phyloP scores from a whole-genome alignment of 345 rosid genomes.

The Iberis pinnata region DNA sequence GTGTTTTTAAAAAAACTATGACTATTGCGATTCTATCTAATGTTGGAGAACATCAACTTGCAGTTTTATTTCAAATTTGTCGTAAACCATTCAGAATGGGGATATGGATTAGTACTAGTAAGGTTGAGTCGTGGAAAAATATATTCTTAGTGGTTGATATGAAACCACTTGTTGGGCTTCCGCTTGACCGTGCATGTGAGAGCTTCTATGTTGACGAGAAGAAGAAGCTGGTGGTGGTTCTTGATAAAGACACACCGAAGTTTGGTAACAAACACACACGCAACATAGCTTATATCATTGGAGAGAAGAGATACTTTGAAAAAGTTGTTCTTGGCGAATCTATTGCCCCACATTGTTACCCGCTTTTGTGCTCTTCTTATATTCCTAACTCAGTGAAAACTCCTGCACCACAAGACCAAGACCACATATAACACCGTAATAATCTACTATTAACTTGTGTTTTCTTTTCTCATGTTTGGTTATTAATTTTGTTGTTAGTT shows the following conservation, averaged over 20 bases:
- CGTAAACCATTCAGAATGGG: background rate
- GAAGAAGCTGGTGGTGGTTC: background rate
- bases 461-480: too few relatives aligned
- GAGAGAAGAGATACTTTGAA: background rate
- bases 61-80: background rate
- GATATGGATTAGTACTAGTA: background rate
- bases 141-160: background rate
- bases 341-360: too few relatives aligned
- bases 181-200: too few relatives aligned
- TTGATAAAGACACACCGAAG: background rate
- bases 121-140: background rate
- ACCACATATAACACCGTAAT: too few relatives aligned
- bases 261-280: background rate
- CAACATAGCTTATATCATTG: background rate
- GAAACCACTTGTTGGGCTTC: background rate
- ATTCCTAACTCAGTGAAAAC: too few relatives aligned
- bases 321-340: too few relatives aligned
- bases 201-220: background rate
- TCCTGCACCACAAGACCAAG: too few relatives aligned
- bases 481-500: too few relatives aligned
- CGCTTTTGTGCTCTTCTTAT: too few relatives aligned
- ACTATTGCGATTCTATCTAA: too few relatives aligned
- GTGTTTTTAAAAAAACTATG: too few relatives aligned
- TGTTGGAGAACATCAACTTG: background rate
- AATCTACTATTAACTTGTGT: too few relatives aligned